These are phyloP conservation scores for Clathrospora elynae DNA, from an alignment of 2,329 filamentous ascomycete genomes.

Conservation along the genomic window DNA sequence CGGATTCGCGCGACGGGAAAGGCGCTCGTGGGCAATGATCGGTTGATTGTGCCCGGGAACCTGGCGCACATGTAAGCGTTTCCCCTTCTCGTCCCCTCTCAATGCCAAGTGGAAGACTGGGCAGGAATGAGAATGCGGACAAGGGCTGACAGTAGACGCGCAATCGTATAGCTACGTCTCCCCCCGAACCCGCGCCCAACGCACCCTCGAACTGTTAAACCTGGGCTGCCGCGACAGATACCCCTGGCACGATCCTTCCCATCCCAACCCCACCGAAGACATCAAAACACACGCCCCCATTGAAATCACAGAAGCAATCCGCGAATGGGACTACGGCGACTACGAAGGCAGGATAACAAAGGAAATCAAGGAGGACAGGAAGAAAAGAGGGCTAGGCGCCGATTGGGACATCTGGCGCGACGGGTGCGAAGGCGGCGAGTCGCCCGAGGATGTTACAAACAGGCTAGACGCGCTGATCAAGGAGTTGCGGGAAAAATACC, in stretches of 20 bases:
- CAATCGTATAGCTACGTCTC: constrained; percentile 71
- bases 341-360: constrained; percentile 63
- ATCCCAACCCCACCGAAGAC: constrained; percentile 10
- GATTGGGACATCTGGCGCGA: constrained; percentile 86
- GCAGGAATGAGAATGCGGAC: too few species aligned
- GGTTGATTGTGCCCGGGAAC: constrained; percentile 81
- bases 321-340: constrained; percentile 67
- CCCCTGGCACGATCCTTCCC: constrained; percentile 64
- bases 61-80: constrained; percentile 74
- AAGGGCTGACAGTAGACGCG: not conserved
- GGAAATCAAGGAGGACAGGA: constrained; percentile 57
- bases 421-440: constrained; percentile 83
- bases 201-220: constrained; percentile 86
- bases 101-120: too few species aligned
- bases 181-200: constrained; percentile 80
- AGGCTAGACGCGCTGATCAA: constrained; percentile 77
- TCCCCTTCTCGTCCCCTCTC: not conserved
- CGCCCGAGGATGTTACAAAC: constrained; percentile 70
- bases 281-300: constrained; percentile 52
- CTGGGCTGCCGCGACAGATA: constrained; percentile 70
- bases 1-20: constrained; percentile 69
- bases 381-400: constrained; percentile 58
- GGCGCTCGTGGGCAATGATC: constrained; percentile 81
- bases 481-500: constrained; percentile 66
- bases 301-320: constrained; percentile 57